Evolutionary conservation across 2,329 filamentous ascomycete genomes (phyloP).

Genomic region (Tolypocladium tropicale): DNA sequence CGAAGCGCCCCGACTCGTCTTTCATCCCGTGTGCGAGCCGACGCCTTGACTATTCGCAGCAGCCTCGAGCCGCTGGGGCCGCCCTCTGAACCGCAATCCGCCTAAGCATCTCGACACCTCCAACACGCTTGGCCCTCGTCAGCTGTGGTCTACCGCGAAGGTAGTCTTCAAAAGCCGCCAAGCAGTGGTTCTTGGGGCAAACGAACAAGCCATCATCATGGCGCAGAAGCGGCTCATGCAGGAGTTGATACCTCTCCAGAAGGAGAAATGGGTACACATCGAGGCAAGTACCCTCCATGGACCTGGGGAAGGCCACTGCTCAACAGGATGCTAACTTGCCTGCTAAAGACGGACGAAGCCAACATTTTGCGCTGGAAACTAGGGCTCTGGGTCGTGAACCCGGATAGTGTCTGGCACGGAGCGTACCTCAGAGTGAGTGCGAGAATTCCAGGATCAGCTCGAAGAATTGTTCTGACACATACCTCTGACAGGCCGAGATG

Average conservation of each 20-base stretch:
- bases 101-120: no score
- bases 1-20: not conserved
- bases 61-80: not conserved
- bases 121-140: not conserved
- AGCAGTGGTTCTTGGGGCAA: not conserved
- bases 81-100: no score
- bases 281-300: conserved; percentile 43
- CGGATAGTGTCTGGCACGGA: conserved; percentile 83
- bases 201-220: conserved; percentile 19
- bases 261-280: conserved; percentile 91
- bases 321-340: conserved; percentile 1
- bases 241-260: conserved; percentile 70
- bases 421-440: conserved; percentile 70
- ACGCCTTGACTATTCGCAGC: not conserved
- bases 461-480: not conserved
- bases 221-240: conserved; percentile 73
- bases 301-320: not conserved
- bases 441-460: not conserved
- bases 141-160: no score
- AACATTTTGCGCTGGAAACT: conserved; percentile 83
- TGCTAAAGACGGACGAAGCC: conserved; percentile 56
- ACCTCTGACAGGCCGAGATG: conserved; percentile 57
- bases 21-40: not conserved
- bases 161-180: not conserved
- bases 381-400: conserved; percentile 84